Conservation (phyloP, 768 basidiomycete species). For the Pleurotus djamor region DNA sequence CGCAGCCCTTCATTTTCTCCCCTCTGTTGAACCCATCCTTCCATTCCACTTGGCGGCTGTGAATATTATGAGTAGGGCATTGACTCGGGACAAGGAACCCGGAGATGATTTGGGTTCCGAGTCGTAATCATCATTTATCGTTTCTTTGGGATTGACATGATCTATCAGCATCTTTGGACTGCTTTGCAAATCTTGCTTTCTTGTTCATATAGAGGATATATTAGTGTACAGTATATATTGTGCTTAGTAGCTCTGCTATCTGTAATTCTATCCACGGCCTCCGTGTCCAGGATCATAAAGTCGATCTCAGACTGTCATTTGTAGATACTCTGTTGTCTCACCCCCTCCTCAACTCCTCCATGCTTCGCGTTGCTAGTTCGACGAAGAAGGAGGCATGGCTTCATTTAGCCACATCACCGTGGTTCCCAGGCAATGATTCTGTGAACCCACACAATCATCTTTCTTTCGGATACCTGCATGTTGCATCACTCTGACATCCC, state of each 20-base stretch:
- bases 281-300: too few species aligned
- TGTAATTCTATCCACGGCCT: not conserved
- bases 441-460: too few species aligned
- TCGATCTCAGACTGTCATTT: too few species aligned
- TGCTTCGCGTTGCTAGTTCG: too few species aligned
- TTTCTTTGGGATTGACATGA: not conserved
- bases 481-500: too few species aligned
- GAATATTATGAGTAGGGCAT: conserved; percentile 52
- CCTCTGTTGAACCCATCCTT: conserved; percentile 48
- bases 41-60: conserved; percentile 78
- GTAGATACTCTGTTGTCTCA: too few species aligned
- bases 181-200: conserved; percentile 1
- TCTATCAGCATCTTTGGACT: not conserved
- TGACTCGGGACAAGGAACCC: conserved; percentile 28
- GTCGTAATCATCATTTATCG: not conserved
- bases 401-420: too few species aligned
- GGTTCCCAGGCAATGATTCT: too few species aligned
- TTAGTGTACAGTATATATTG: not conserved
- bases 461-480: too few species aligned
- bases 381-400: too few species aligned
- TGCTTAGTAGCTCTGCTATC: not conserved
- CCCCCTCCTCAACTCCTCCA: too few species aligned
- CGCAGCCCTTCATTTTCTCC: conserved; percentile 44
- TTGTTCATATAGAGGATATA: not conserved
- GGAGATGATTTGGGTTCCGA: conserved; percentile 8